Evolutionary conservation across 2,329 filamentous ascomycete genomes (phyloP), one percentile per base, ranked within the genome.

Genomic region (Nannizziopsis barbatae): DNA sequence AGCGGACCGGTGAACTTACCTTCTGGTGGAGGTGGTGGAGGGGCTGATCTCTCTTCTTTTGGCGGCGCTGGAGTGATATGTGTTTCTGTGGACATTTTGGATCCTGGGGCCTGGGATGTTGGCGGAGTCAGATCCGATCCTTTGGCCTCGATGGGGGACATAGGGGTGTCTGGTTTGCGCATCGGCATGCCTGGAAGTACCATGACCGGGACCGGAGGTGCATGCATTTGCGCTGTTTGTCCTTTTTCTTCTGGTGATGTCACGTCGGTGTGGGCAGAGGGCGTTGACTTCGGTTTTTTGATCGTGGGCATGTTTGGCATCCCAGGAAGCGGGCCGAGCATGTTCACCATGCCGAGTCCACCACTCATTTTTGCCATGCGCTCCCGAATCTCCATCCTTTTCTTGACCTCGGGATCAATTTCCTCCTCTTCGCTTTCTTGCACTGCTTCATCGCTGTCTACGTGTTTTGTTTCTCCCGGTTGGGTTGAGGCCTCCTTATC

Each of bases 291-390:
- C 55, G 49, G 41, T 30, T 52, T 52, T 38, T 51, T 53, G 41
- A 49, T 51, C 46, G 36, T 60, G 55, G 55, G 60, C 52, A 62
- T 57, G 3, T 67, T 68, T 51, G 75, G 71, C 68, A 83, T 75
- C 27, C 65, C 60, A 12, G 81, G 76, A 33, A 76, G 77, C 32
- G 81, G 79, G 15, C 77, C 76, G 64, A 94, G 93, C 81, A 96
- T 92, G 58, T 87, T 86, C 62, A 87, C 81, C 83, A 96, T 94
- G 41, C 87, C 87, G 86, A 95, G 95, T 17, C 90, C 90, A 48
- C 90, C 90, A 57, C 90, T 94, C 84, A 98, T 92, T 69, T 95
- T 95, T 40, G 92, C 92, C 87, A 98, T 98, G 58, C 92, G 81
- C 53, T 92, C 88, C 52, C 92, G 80, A 30, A 98, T 74, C 63